A percentile compares a stretch with the other conserved stretches of the same genome.
phyloP scores from a whole-genome alignment of 495 filamentous ascomycete species.

The Penicillium waksmanii region DNA sequence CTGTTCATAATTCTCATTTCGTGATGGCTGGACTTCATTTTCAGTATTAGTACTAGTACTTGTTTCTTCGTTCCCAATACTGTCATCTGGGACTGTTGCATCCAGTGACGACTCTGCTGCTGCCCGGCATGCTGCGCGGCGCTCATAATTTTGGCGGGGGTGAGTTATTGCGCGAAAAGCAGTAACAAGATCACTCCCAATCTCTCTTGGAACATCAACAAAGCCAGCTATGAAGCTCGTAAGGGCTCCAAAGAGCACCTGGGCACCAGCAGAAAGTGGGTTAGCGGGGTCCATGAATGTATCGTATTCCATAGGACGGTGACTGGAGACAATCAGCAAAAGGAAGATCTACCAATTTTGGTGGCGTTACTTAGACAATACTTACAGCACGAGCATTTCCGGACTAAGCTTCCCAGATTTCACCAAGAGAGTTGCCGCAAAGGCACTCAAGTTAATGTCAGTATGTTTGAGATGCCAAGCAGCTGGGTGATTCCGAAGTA shows the following conservation, averaged over 20 bases:
- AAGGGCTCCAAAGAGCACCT: constrained; percentile 76
- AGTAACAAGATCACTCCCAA: constrained; percentile 68
- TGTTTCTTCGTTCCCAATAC: not conserved
- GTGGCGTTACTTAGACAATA: not conserved
- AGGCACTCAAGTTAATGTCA: constrained; percentile 63
- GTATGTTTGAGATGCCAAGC: constrained; percentile 71
- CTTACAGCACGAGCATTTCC: constrained; percentile 69
- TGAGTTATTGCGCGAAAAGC: constrained; percentile 53
- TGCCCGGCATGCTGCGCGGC: constrained; percentile 16
- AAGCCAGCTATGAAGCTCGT: constrained; percentile 77
- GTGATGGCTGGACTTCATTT: not conserved
- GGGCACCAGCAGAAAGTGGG: constrained; percentile 72
- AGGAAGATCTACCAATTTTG: not conserved
- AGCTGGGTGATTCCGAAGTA: constrained; percentile 66
- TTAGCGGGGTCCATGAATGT: constrained; percentile 73
- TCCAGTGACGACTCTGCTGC: not conserved
- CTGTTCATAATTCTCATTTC: not conserved
- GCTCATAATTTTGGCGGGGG: constrained; percentile 53
- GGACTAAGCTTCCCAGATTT: constrained; percentile 64
- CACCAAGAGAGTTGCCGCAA: constrained; percentile 68
- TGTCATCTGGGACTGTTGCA: not conserved
- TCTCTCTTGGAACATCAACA: constrained; percentile 78
- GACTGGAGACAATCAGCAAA: constrained; percentile 42
- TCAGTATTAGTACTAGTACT: not conserved
- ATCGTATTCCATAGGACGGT: constrained; percentile 69